A percentile compares a stretch with the other conserved stretches of the same genome.
Conservation (phyloP, 805 yeast genomes). For the Cyberlindnera samutprakarnensis region DNA sequence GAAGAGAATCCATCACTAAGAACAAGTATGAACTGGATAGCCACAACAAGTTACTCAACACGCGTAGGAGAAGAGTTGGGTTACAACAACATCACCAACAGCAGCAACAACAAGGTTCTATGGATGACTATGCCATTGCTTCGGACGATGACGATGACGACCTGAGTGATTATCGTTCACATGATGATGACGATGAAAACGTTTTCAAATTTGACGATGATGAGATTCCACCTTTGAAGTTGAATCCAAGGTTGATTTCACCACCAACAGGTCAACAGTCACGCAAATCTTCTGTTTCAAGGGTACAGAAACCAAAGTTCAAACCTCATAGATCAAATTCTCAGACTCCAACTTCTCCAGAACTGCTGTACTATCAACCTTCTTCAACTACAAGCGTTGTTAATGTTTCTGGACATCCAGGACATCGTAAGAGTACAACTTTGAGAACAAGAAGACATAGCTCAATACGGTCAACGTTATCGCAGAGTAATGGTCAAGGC, state of each 20-base stretch:
- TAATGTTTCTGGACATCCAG: background rate
- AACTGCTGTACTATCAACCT: slow-evolving; percentile 13
- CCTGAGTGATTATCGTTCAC: slow-evolving; percentile 22
- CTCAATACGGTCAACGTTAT: slow-evolving; percentile 35
- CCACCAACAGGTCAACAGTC: slow-evolving; percentile 8
- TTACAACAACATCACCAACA: slow-evolving; percentile 3
- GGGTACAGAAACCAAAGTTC: slow-evolving; percentile 20
- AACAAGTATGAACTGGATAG: slow-evolving; percentile 20
- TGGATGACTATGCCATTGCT: slow-evolving; percentile 23
- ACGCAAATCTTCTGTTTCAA: slow-evolving; percentile 12
- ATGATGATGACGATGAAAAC: slow-evolving; percentile 25
- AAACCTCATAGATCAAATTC: slow-evolving; percentile 27
- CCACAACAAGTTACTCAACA: slow-evolving; percentile 18
- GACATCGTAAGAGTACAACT: no score
- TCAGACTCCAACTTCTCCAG: slow-evolving; percentile 28
- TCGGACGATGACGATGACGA: slow-evolving; percentile 30
- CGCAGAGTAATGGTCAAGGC: slow-evolving; percentile 29
- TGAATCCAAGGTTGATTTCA: slow-evolving; percentile 18
- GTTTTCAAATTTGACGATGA: slow-evolving; percentile 28
- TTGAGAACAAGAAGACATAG: slow-evolving; percentile 18
- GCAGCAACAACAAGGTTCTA: slow-evolving; percentile 14
- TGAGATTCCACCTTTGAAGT: slow-evolving; percentile 24
- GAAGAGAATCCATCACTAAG: slow-evolving; percentile 25
- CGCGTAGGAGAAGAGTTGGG: slow-evolving; percentile 3
- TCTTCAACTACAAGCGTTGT: background rate